Percentiles rank a stretch among this genome's conserved stretches.
Evolutionary conservation across 495 filamentous ascomycete genomes (phyloP).

Genomic region (Daldinia bambusicola): DNA sequence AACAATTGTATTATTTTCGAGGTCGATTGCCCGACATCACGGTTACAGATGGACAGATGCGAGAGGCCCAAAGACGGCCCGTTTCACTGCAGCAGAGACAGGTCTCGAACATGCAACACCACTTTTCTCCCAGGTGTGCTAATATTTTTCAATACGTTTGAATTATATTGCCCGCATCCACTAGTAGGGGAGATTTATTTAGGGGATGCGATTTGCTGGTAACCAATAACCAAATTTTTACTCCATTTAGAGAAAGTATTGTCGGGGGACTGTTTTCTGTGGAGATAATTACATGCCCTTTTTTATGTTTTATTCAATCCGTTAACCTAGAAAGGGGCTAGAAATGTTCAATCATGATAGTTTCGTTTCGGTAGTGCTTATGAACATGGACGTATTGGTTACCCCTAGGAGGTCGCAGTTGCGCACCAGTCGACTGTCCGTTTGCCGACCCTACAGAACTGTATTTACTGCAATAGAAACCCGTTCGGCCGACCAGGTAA

Average conservation of each 20-base stretch:
- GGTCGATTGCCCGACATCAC: not conserved
- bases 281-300: not conserved
- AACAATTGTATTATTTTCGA: not conserved
- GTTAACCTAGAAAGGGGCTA: not conserved
- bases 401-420: no score
- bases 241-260: conserved; percentile 2
- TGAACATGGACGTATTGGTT: not conserved
- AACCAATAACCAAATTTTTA: conserved; percentile 6
- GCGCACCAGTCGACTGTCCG: no score
- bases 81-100: conserved; percentile 31
- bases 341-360: not conserved
- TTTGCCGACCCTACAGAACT: no score
- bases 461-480: not conserved
- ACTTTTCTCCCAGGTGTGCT: not conserved
- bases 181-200: conserved; percentile 8
- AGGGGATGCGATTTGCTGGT: not conserved
- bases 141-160: not conserved
- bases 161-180: not conserved
- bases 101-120: conserved; percentile 28
- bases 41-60: not conserved
- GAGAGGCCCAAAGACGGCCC: conserved; percentile 35
- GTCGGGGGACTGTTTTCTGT: conserved; percentile 11
- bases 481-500: conserved; percentile 17
- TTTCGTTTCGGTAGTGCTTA: not conserved
- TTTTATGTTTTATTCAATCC: not conserved